These are phyloP conservation scores for Brettanomyces bruxellensis DNA, from an alignment of 805 yeast species.

Conservation along the genomic window DNA sequence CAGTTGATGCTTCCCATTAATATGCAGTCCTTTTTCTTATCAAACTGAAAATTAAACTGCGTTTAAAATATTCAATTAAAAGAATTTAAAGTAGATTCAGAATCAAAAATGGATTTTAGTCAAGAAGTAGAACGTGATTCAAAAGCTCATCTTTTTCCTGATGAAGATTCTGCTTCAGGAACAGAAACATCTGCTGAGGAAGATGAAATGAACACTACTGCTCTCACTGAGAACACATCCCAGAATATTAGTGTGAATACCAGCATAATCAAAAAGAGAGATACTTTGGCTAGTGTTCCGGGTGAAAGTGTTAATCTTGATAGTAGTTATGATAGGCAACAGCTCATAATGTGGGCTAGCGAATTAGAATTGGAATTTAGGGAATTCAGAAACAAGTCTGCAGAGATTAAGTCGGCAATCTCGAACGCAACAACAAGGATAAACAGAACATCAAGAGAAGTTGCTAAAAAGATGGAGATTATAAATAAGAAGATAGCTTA, in stretches of 20 bases:
- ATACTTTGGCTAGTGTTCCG: constrained; percentile 1
- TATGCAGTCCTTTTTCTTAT: no score
- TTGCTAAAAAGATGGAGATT: neutral
- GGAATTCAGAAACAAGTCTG: constrained; percentile 28
- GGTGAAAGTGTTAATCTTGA: constrained; percentile 1
- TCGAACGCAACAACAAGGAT: constrained; percentile 8
- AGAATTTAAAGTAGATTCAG: neutral
- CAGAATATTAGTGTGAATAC: no score
- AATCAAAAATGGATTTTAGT: neutral
- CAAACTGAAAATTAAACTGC: no score
- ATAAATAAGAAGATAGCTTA: neutral
- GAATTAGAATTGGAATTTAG: constrained; percentile 40
- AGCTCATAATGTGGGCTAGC: constrained; percentile 38
- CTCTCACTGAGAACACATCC: no score
- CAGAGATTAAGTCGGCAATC: constrained; percentile 6
- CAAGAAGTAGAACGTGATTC: neutral
- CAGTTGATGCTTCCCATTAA: no score
- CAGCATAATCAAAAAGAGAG: neutral
- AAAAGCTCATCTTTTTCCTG: neutral
- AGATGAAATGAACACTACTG: no score
- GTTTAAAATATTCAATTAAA: no score
- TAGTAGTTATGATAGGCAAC: constrained; percentile 19
- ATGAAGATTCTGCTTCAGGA: neutral
- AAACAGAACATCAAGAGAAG: neutral
- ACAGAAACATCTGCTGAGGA: constrained; percentile 15